phyloP scores from a whole-genome alignment of 176 grass and related monocot species.

The Zea luxurians region DNA sequence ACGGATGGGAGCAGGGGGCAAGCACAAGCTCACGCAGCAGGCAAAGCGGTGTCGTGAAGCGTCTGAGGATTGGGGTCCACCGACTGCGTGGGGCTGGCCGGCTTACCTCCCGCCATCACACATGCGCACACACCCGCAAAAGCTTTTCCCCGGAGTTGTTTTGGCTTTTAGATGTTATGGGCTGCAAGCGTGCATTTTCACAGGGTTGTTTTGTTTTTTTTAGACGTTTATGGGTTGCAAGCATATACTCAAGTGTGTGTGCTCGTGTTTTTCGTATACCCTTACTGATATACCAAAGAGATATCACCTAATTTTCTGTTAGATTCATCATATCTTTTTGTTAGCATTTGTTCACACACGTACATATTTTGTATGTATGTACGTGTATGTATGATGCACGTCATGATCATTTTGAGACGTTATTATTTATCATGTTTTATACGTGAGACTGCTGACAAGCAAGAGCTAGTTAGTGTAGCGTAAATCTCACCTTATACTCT shows the following conservation, averaged over 20 bases:
- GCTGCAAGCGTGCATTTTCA: not conserved
- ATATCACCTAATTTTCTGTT: constrained; percentile 37
- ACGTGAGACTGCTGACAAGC: no score
- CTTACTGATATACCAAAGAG: not conserved
- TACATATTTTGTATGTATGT: not conserved
- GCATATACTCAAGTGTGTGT: not conserved
- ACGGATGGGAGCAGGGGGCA: constrained; percentile 20
- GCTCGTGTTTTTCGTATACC: not conserved
- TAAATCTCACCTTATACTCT: not conserved
- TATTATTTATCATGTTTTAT: not conserved
- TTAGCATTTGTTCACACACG: constrained; percentile 9
- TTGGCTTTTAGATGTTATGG: constrained; percentile 36
- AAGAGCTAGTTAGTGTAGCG: accelerated
- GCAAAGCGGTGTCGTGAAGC: constrained; percentile 46
- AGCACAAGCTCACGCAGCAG: constrained; percentile 32
- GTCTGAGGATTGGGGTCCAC: constrained; percentile 53
- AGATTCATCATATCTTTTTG: not conserved
- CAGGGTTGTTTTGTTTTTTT: constrained; percentile 41
- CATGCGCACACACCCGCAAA: constrained; percentile 3
- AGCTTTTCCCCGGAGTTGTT: constrained; percentile 28
- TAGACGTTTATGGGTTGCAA: constrained; percentile 13
- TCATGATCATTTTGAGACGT: not conserved
- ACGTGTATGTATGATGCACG: not conserved
- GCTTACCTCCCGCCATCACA: constrained; percentile 37
- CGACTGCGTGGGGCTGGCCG: constrained; percentile 40